phyloP scores from a whole-genome alignment of 768 basidiomycete genomes.

The Udeniomyces megalosporus region DNA sequence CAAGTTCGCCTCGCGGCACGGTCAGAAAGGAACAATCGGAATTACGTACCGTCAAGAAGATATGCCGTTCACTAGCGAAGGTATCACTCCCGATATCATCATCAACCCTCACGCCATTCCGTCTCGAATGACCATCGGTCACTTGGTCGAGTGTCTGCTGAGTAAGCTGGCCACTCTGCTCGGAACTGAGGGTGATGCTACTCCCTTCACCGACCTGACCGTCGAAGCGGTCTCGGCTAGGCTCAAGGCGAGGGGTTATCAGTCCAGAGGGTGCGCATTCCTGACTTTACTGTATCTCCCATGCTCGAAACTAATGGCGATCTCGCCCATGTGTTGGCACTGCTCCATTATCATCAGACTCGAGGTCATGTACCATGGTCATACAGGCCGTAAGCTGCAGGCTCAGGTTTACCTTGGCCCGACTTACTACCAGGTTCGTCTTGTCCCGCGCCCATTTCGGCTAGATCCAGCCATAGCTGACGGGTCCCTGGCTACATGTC shows the following conservation, averaged over 20 bases:
- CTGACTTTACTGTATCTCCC: not conserved
- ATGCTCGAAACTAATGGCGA: too few species aligned
- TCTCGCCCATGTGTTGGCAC: too few species aligned
- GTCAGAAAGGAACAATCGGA: slow-evolving; percentile 98
- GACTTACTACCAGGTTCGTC: slow-evolving; percentile 69
- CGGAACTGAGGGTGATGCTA: slow-evolving; percentile 95
- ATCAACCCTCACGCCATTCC: slow-evolving; percentile 99
- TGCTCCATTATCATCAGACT: slow-evolving; percentile 28
- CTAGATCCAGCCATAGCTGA: too few species aligned
- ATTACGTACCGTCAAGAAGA: slow-evolving; percentile 99
- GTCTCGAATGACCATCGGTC: slow-evolving; percentile 99
- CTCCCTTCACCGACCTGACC: slow-evolving; percentile 94
- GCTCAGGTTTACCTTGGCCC: slow-evolving; percentile 97
- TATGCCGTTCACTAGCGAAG: slow-evolving; percentile 97
- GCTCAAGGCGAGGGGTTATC: slow-evolving; percentile 78
- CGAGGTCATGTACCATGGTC: slow-evolving; percentile 97
- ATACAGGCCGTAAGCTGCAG: slow-evolving; percentile 93
- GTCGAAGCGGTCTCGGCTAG: slow-evolving; percentile 94
- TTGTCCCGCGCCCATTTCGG: too few species aligned
- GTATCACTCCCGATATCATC: slow-evolving; percentile 89
- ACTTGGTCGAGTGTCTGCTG: slow-evolving; percentile 93
- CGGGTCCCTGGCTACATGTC: too few species aligned
- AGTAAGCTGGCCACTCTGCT: slow-evolving; percentile 92
- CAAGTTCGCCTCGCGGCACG: slow-evolving; percentile 98
- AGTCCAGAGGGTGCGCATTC: slow-evolving; percentile 55